Conservation (phyloP, 2,329 filamentous ascomycete species). For the Arthrocladium fulminans region DNA sequence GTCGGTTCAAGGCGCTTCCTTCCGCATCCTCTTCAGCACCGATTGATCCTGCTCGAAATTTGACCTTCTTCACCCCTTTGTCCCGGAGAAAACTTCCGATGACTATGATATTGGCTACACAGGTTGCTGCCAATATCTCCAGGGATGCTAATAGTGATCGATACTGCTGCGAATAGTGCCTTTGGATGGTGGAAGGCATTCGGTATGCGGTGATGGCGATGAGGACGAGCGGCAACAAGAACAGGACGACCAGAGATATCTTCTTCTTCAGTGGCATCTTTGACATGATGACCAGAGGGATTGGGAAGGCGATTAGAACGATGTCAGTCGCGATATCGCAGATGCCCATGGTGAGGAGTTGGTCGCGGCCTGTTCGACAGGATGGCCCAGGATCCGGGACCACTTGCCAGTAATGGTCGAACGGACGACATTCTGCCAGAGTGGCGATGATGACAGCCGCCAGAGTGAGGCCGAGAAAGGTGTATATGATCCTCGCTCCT, state of each 20-base stretch:
- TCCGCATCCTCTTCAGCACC: conserved; percentile 38
- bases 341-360: conserved; percentile 81
- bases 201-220: conserved; percentile 73
- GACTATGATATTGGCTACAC: conserved; percentile 78
- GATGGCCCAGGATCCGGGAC: conserved; percentile 74
- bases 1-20: conserved; percentile 28
- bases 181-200: conserved; percentile 65
- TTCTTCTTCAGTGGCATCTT: conserved; percentile 70
- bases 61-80: conserved; percentile 78
- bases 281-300: conserved; percentile 75
- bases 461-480: conserved; percentile 70
- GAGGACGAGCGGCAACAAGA: conserved; percentile 73
- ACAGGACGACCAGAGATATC: conserved; percentile 67
- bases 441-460: conserved; percentile 71
- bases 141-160: conserved; percentile 82
- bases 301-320: conserved; percentile 76
- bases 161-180: conserved; percentile 68
- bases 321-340: conserved; percentile 85
- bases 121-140: conserved; percentile 80
- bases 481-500: conserved; percentile 62
- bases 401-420: conserved; percentile 68
- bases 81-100: conserved; percentile 89
- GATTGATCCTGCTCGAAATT: conserved; percentile 56
- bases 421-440: conserved; percentile 72
- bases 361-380: conserved; percentile 78